phyloP scores from a whole-genome alignment of 164 flowering plant species.

The Stephania japonica region DNA sequence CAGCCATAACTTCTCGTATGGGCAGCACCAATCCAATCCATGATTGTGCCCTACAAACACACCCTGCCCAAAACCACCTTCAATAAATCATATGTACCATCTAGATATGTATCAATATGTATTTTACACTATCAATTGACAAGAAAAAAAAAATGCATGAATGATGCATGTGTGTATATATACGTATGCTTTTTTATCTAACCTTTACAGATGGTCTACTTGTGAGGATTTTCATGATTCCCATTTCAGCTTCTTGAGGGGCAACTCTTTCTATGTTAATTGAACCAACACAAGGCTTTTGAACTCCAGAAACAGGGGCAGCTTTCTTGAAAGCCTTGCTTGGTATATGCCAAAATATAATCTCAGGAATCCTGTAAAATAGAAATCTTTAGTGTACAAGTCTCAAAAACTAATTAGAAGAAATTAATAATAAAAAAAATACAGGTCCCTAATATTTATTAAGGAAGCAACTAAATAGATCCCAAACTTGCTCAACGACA shows the following conservation, averaged over 20 bases:
- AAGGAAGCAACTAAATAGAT: too few relatives aligned
- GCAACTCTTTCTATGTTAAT: conserved; percentile 72
- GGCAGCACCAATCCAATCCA: conserved; percentile 95
- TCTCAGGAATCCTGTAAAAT: conserved; percentile 62
- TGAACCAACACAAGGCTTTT: conserved; percentile 73
- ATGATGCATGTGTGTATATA: background rate
- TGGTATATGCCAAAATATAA: conserved; percentile 93
- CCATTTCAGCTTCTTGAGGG: conserved; percentile 69
- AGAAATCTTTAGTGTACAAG: background rate
- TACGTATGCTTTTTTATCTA: background rate
- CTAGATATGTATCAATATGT: background rate
- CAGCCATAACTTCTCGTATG: conserved; percentile 66
- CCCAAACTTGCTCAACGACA: too few relatives aligned
- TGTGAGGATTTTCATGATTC: conserved; percentile 63
- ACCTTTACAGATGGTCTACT: conserved; percentile 75
- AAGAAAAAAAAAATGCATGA: too few relatives aligned
- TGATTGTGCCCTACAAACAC: conserved; percentile 91
- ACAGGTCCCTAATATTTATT: too few relatives aligned
- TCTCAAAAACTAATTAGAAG: background rate
- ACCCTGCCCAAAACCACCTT: conserved; percentile 38
- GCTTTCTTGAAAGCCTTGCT: conserved; percentile 58
- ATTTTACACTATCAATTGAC: background rate
- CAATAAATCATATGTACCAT: background rate
- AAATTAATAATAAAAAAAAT: too few relatives aligned
- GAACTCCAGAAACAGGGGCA: conserved; percentile 43